phyloP scores from a whole-genome alignment of 352 stramenopile species.

The Pythium phragmiticola region DNA sequence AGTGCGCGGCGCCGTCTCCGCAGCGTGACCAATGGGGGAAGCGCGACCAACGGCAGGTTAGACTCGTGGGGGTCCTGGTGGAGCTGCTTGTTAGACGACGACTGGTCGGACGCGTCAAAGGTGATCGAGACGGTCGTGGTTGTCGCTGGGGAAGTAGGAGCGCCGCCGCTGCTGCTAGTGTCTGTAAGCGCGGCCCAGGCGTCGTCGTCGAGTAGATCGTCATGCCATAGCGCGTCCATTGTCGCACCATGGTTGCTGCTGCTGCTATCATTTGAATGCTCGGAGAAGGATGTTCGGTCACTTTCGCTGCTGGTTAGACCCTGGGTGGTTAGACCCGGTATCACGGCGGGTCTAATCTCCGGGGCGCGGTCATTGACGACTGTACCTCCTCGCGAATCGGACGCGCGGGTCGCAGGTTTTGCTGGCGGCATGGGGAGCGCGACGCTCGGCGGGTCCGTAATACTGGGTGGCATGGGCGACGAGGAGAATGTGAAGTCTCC shows the following conservation, averaged over 20 bases:
- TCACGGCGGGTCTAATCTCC: not conserved
- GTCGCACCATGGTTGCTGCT: not conserved
- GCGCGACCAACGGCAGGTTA: not conserved
- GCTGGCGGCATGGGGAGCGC: slow-evolving; percentile 6
- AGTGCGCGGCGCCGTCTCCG: slow-evolving; percentile 38
- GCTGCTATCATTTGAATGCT: not conserved
- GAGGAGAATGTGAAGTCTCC: slow-evolving; percentile 17
- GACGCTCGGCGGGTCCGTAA: slow-evolving; percentile 3
- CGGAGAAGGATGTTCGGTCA: not conserved
- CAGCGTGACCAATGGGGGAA: slow-evolving; percentile 4
- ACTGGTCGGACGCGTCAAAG: not conserved
- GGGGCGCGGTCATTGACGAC: not conserved
- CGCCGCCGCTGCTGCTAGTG: not conserved
- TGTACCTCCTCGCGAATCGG: not conserved
- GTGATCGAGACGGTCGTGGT: slow-evolving; percentile 3
- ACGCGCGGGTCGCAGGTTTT: not conserved
- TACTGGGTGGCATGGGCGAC: slow-evolving; percentile 17
- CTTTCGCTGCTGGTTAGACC: not conserved
- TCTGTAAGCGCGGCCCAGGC: slow-evolving; percentile 10
- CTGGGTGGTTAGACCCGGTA: slow-evolving; percentile 1
- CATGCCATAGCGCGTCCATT: slow-evolving; percentile 18
- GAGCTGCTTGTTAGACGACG: not conserved
- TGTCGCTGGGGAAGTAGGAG: too few relatives aligned
- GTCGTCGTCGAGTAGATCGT: slow-evolving; percentile 15
- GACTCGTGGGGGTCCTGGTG: not conserved